These are phyloP conservation scores for Martiniozyma asiatica DNA, from an alignment of 1,139 yeast species.

Conservation along the genomic window DNA sequence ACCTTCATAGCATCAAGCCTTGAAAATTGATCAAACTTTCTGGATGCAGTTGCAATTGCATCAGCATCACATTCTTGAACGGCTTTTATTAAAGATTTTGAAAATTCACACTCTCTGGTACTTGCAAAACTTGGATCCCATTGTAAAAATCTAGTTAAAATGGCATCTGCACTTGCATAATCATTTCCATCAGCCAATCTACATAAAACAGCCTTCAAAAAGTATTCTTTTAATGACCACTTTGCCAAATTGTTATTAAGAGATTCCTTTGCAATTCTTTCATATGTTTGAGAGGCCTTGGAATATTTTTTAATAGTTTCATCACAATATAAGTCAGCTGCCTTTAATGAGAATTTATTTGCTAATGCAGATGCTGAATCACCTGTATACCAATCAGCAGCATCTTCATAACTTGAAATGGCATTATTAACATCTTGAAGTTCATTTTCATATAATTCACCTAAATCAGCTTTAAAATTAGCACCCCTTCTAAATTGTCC, in stretches of 20 bases:
- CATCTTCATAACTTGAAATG: slow-evolving; percentile 70
- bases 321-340: slow-evolving; percentile 83
- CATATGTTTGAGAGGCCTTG: slow-evolving; percentile 67
- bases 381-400: slow-evolving; percentile 91
- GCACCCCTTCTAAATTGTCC: slow-evolving; percentile 98
- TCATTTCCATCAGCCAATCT: slow-evolving; percentile 75
- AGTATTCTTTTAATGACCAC: slow-evolving; percentile 91
- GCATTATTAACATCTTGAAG: slow-evolving; percentile 60
- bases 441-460: slow-evolving; percentile 69
- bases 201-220: slow-evolving; percentile 72
- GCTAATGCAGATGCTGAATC: slow-evolving; percentile 91
- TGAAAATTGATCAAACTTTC: slow-evolving; percentile 76
- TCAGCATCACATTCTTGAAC: slow-evolving; percentile 75
- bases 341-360: slow-evolving; percentile 76
- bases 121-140: slow-evolving; percentile 72
- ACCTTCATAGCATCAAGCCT: slow-evolving; percentile 91
- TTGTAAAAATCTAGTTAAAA: slow-evolving; percentile 47
- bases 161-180: slow-evolving; percentile 71
- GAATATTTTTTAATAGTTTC: slow-evolving; percentile 46
- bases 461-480: slow-evolving; percentile 83
- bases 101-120: slow-evolving; percentile 67
- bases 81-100: slow-evolving; percentile 54
- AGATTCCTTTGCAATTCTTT: slow-evolving; percentile 64
- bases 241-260: slow-evolving; percentile 65
- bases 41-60: slow-evolving; percentile 60